A percentile compares a stretch with the other conserved stretches of the same genome.
These are phyloP conservation scores for Fraxinus nigra DNA, from an alignment of 305 asterid genomes.

Conservation along the genomic window DNA sequence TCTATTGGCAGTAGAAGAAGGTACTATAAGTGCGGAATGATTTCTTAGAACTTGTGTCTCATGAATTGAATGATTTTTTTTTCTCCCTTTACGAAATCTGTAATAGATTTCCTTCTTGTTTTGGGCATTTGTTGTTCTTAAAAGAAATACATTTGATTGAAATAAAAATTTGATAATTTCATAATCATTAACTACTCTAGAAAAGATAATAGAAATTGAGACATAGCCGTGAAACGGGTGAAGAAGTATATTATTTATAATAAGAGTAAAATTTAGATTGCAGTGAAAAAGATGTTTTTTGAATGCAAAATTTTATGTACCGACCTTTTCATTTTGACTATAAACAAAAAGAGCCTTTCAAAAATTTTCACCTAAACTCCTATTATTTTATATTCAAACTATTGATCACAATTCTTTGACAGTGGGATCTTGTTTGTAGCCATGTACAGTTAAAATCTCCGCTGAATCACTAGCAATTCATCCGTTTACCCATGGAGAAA, in stretches of 20 bases:
- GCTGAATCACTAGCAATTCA: background rate
- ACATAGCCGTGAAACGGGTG: background rate
- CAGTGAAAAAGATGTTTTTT: background rate
- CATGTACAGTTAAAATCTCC: background rate
- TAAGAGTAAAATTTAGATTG: background rate
- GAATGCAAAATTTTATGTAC: background rate
- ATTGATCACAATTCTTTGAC: background rate
- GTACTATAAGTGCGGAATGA: too few relatives aligned
- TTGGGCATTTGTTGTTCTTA: too few relatives aligned
- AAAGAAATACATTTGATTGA: too few relatives aligned
- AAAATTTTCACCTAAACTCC: background rate
- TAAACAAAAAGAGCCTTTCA: background rate
- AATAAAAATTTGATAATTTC: too few relatives aligned
- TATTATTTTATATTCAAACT: background rate
- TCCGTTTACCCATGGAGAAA: conserved; percentile 19
- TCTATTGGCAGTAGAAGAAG: too few relatives aligned
- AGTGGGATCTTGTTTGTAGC: background rate
- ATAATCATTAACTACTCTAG: too few relatives aligned
- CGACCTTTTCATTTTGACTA: background rate
- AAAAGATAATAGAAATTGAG: too few relatives aligned
- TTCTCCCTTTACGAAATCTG: too few relatives aligned
- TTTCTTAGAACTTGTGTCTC: too few relatives aligned
- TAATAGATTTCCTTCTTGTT: too few relatives aligned
- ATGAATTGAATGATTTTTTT: too few relatives aligned
- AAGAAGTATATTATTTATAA: background rate